Evolutionary conservation across 2,329 filamentous ascomycete species (phyloP).

Genomic region (Drechslerella dactyloides): DNA sequence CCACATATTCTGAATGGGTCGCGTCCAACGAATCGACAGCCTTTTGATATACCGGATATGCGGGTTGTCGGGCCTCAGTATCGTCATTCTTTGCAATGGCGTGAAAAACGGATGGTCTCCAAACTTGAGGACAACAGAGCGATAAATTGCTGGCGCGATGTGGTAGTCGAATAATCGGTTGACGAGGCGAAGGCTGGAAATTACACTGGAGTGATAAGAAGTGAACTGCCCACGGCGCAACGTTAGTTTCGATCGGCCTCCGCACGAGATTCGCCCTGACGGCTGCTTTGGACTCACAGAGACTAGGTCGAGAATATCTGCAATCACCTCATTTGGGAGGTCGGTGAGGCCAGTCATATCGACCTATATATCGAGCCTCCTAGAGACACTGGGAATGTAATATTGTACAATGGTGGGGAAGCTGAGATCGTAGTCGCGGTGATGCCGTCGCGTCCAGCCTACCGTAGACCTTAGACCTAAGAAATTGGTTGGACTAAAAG

Average conservation of each 20-base stretch:
- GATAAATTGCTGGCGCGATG: neutral
- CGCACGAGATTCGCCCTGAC: neutral
- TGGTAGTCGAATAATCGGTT: neutral
- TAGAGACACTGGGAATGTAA: too few species aligned
- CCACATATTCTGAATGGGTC: too few species aligned
- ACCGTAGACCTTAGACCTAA: too few species aligned
- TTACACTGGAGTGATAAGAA: neutral
- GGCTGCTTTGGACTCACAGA: neutral
- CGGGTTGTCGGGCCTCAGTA: neutral
- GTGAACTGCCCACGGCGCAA: too few species aligned
- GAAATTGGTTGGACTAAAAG: too few species aligned
- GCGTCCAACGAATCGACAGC: neutral
- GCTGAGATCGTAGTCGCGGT: too few species aligned
- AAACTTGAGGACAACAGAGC: neutral
- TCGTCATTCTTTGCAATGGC: neutral
- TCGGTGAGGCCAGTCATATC: neutral
- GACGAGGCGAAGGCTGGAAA: neutral
- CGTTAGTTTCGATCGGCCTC: too few species aligned
- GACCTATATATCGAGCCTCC: neutral
- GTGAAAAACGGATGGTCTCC: neutral
- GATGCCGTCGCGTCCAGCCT: too few species aligned
- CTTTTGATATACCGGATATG: neutral
- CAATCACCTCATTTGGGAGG: neutral
- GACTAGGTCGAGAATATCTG: neutral
- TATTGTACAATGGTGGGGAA: too few species aligned